Evolutionary conservation across 2,329 filamentous ascomycete species (phyloP).

Genomic region (Phialophora macrospora): DNA sequence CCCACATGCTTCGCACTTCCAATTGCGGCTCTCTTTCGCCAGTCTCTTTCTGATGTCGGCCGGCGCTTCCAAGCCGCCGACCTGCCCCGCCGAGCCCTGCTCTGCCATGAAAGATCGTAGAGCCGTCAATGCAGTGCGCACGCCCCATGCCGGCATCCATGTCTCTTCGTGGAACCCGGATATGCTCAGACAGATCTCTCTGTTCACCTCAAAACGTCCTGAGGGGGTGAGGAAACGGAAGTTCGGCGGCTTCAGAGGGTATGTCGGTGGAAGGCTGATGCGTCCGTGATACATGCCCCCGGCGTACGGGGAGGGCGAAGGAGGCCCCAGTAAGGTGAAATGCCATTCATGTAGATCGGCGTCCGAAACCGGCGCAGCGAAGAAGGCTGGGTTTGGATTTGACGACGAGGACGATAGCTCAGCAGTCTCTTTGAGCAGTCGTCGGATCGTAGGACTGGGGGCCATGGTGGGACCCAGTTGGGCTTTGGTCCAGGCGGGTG

Average conservation of each 20-base stretch:
- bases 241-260: constrained; percentile 89
- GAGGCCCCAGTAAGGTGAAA: constrained; percentile 92
- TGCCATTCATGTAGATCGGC: constrained; percentile 97
- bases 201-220: constrained; percentile 92
- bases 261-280: constrained; percentile 85
- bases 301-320: constrained; percentile 74
- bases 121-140: constrained; percentile 80
- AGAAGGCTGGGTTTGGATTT: constrained; percentile 81
- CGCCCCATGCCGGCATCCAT: constrained; percentile 98
- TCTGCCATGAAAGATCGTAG: constrained; percentile 93
- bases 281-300: constrained; percentile 92
- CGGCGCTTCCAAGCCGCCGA: constrained; percentile 82
- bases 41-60: constrained; percentile 70
- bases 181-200: constrained; percentile 95
- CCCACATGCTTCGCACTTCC: constrained; percentile 72
- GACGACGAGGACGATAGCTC: constrained; percentile 75
- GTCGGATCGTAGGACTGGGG: constrained; percentile 45
- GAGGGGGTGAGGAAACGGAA: constrained; percentile 94
- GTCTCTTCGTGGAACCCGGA: constrained; percentile 96
- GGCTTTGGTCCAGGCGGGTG: background rate
- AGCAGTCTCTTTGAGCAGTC: constrained; percentile 76
- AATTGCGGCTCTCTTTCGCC: constrained; percentile 69
- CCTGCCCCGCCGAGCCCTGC: constrained; percentile 75
- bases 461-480: constrained; percentile 29
- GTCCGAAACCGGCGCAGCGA: constrained; percentile 78